Base-by-base conservation (phyloP, 2,329 filamentous ascomycete genomes). In the Neonectria ditissima region DNA sequence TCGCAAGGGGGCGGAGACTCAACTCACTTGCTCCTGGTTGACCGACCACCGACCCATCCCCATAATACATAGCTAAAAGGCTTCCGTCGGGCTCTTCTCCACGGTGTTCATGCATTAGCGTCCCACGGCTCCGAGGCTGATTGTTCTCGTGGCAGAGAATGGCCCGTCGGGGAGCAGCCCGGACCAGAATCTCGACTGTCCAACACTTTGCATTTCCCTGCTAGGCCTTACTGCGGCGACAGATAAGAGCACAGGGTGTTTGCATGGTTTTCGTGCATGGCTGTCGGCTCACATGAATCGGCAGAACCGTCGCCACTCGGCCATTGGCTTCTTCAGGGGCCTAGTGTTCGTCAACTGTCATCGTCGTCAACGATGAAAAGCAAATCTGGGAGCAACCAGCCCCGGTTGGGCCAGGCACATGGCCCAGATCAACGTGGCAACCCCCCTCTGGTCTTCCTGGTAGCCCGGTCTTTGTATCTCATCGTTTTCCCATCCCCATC, bases 281-380 rank as follows among this genome's bases (percentile, higher is more conserved):
- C 65, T 70, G 63, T 60, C 68, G 60, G 65, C 76, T 77, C 76
- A 77, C 76, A 77, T 77, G 76, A 77, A 77, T 75, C 52, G 55
- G 62, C 54, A 55, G 41, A 56, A 65, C 59, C 62, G 53, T 59
- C 54, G 65, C 52, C 58, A 66, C 59, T 63, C 37, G 45, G 50
- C 37, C 44, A 24, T 59, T 61, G 59, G 54, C 50, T 52, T 58
- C 44, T 48, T 39, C 56, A 61, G 58, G 61, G 34, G 48, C 18
- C 52, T 55, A 64, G 48, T 53, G 58, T 26, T 64, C 59, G 24
- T 64, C 52, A 55, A 67, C 59, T 24, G 47, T 55, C 37, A 54
- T 66, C 55, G 41, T 55, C 56, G 47, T 65, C 34, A 54, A 69
- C 48, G 24, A 55, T 66, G 60, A 72, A 65, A 65, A 58, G 66